Evolutionary conservation across 768 basidiomycete species (phyloP), one percentile per base, ranked within the genome.

Genomic region (Steccherinum ochraceum): DNA sequence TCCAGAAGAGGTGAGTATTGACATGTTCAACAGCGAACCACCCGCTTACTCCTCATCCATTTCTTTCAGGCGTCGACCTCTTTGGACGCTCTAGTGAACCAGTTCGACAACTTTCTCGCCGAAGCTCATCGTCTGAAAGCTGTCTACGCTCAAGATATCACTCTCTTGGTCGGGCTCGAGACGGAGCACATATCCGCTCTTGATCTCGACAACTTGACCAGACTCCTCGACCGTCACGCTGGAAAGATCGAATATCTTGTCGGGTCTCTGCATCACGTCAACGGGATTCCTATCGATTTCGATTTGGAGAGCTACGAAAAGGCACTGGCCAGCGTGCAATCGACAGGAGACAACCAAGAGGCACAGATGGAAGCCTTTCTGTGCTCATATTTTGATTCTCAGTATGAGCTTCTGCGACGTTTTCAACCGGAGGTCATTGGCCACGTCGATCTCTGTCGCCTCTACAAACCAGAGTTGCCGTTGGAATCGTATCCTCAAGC

Each of bases 181-280:
- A 96, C 94, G 5, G 96, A 98, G 61, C 83, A 77, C 65, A 93
- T 97, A 66, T 83, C 89, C 10, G 42, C 66, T 3, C 56, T 68
- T 16, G 92, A 94, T 67, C 72, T 92, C 19, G 71, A 77, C 52
- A 64, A 69, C 19, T 74, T 94, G 27, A 67, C 76, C 42, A 52
- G 53, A 2, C 71, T 89, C 18, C 72, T 95, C 26, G 52, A 67
- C 27, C 58, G 63, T 21, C 67, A 82, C 52, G 66, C 66, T 7
- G 67, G 69, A 27, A 69, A 72, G 45, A 79, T 98, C 53, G 85
- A 97, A 61, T 97, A 92, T 67, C 62, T 97, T 61, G 90, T 98
- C 48, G 95, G 96, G 21, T 90, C 88, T 26, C 73, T 99, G 5
- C 96, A 99, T 64, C 95, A 97, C 60, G 92, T 93, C 65, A 79